Conservation (phyloP, 2,329 filamentous ascomycete species). For the Helotiales sp. region DNA sequence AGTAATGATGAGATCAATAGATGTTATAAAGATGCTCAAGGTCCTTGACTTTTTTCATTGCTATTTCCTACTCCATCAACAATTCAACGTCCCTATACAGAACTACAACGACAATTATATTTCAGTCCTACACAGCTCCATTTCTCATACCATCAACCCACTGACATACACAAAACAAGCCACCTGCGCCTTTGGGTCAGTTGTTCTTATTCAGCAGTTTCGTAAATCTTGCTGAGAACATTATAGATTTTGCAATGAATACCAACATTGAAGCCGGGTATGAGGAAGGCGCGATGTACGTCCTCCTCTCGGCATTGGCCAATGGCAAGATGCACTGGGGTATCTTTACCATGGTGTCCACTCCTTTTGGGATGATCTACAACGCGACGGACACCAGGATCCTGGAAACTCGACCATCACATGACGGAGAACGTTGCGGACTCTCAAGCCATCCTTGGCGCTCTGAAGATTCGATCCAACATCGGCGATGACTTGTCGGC, state of each 20-base stretch:
- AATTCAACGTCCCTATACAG: too few species aligned
- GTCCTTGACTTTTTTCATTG: too few species aligned
- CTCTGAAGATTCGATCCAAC: not conserved
- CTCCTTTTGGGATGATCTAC: slow-evolving; percentile 1
- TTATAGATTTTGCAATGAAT: not conserved
- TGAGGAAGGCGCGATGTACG: not conserved
- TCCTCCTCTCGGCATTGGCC: not conserved
- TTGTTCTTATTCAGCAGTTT: too few species aligned
- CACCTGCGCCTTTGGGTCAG: too few species aligned
- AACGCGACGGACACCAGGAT: not conserved
- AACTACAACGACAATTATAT: too few species aligned
- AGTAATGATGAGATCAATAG: too few species aligned
- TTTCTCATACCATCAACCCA: too few species aligned
- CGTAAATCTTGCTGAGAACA: too few species aligned
- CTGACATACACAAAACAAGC: too few species aligned
- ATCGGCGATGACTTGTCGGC: not conserved
- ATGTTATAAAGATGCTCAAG: too few species aligned
- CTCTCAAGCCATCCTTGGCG: not conserved
- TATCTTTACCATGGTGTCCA: not conserved
- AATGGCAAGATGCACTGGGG: not conserved
- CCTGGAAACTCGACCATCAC: not conserved
- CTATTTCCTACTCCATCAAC: too few species aligned
- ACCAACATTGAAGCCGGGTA: not conserved
- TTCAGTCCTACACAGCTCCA: too few species aligned
- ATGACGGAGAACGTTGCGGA: not conserved